Evolutionary conservation across 495 filamentous ascomycete species (phyloP).

Genomic region (Cladorrhinum samala): DNA sequence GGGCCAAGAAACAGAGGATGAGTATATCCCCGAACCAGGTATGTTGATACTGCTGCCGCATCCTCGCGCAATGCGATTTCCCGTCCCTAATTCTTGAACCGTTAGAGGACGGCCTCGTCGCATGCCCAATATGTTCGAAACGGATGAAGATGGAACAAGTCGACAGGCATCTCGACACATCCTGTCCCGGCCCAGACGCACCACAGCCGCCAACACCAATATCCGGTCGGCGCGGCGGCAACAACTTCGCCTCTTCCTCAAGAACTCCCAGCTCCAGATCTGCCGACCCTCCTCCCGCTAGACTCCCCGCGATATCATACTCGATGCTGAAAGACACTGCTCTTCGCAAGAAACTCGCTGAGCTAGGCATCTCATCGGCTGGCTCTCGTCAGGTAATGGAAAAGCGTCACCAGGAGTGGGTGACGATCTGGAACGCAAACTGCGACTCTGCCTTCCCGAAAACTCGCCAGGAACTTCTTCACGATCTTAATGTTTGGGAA

Average conservation of each 20-base stretch:
- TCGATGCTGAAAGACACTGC: constrained; percentile 67
- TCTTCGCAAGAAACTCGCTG: constrained; percentile 71
- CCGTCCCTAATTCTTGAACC: no score
- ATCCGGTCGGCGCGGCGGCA: no score
- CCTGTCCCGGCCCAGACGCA: constrained; percentile 37
- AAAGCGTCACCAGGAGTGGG: constrained; percentile 83
- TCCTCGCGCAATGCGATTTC: no score
- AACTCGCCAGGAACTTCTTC: constrained; percentile 61
- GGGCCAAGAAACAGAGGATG: not conserved
- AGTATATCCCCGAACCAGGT: constrained; percentile 28
- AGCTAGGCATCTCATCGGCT: constrained; percentile 70
- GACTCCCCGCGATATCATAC: constrained; percentile 75
- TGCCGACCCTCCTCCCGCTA: constrained; percentile 34
- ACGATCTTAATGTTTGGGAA: constrained; percentile 81
- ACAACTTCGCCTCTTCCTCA: constrained; percentile 14
- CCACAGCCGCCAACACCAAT: no score
- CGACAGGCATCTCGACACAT: constrained; percentile 70
- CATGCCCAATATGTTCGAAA: constrained; percentile 73
- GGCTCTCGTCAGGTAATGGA: constrained; percentile 64
- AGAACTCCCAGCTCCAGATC: constrained; percentile 9
- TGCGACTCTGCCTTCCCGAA: constrained; percentile 74
- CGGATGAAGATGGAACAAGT: constrained; percentile 73
- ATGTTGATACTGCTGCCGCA: not conserved
- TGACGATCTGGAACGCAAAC: constrained; percentile 94
- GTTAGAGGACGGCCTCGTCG: constrained; percentile 65